phyloP scores from a whole-genome alignment of 371 early-diverging fungal genomes.

The Lichtheimia hyalospora region DNA sequence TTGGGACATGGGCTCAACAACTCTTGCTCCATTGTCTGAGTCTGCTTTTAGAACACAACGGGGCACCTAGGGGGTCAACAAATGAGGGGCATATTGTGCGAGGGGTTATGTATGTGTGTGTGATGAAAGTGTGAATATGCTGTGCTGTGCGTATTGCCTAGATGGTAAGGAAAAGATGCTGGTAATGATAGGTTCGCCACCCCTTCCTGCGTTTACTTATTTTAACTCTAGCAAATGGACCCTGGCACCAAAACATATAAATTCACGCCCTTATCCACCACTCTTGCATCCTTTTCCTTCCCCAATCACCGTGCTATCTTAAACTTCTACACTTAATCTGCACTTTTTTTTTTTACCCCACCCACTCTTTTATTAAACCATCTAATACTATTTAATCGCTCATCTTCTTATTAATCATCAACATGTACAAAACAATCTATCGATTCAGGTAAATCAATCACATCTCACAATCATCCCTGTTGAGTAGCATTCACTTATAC shows the following conservation, averaged over 20 bases:
- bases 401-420: conserved; percentile 5
- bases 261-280: conserved; percentile 1
- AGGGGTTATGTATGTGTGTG: background rate
- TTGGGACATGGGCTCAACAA: background rate
- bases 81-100: background rate
- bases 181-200: conserved; percentile 14
- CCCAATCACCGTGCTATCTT: background rate
- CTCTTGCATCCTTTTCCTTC: conserved; percentile 14
- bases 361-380: background rate
- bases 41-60: conserved; percentile 10
- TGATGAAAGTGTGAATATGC: too few relatives aligned
- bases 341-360: conserved; percentile 11
- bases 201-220: conserved; percentile 9
- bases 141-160: too few relatives aligned
- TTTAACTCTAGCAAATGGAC: conserved; percentile 4
- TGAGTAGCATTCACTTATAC: too few relatives aligned
- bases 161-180: background rate
- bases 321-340: conserved; percentile 2
- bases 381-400: conserved; percentile 1
- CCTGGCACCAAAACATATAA: conserved; percentile 12
- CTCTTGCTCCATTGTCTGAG: background rate
- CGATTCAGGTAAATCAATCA: conserved; percentile 26
- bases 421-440: conserved; percentile 30
- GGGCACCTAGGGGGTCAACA: conserved; percentile 2
- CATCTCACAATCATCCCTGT: background rate